phyloP scores from a whole-genome alignment of 192 early-diverging fungal genomes.

The Thamnidium elegans region DNA sequence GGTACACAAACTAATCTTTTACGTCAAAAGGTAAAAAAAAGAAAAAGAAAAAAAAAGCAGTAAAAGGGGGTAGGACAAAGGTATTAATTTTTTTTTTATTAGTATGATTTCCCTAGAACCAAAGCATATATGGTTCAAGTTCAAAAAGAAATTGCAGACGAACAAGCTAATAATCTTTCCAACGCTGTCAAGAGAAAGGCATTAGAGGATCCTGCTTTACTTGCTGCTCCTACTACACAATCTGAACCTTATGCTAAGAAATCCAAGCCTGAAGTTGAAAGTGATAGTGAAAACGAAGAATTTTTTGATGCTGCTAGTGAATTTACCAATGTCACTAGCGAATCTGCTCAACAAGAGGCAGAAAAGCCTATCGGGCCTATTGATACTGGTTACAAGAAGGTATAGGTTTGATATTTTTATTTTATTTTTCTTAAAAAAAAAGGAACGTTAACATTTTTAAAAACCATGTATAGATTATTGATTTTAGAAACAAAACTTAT shows the following conservation, averaged over 20 bases:
- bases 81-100: conserved; percentile 19
- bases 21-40: neutral
- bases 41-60: neutral
- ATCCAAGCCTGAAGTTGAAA: neutral
- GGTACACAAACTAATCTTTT: conserved; percentile 21
- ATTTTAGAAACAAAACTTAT: conserved; percentile 88
- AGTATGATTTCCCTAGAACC: conserved; percentile 42
- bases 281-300: conserved; percentile 8
- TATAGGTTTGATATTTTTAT: neutral
- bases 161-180: conserved; percentile 19
- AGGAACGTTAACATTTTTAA: no score
- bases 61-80: neutral
- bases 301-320: conserved; percentile 19
- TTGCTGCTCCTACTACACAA: neutral
- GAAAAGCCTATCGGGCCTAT: conserved; percentile 39
- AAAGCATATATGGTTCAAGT: conserved; percentile 37
- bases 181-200: conserved; percentile 19
- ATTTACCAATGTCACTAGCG: conserved; percentile 6
- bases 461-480: conserved; percentile 33
- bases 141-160: conserved; percentile 27
- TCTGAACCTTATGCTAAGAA: neutral
- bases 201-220: neutral
- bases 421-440: no score
- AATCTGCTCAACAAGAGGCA: neutral
- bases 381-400: conserved; percentile 57